These are phyloP conservation scores for Tubosaeta sp. DNA, from an alignment of 768 basidiomycete species.

Conservation along the genomic window DNA sequence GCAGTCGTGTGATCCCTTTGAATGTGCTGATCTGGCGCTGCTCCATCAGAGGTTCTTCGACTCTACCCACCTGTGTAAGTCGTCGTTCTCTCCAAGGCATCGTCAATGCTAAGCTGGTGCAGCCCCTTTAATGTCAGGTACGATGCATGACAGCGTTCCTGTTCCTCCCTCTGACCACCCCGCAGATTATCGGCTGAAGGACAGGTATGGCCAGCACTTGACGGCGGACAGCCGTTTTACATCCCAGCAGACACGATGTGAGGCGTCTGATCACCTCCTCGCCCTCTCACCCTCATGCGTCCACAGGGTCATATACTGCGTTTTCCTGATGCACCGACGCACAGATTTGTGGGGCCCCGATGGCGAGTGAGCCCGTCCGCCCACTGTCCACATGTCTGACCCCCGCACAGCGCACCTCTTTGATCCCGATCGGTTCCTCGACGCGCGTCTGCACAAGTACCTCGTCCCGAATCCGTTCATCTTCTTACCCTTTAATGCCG, in stretches of 20 bases:
- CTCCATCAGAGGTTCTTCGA: slow-evolving; percentile 27
- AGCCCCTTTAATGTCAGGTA: slow-evolving; percentile 25
- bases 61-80: slow-evolving; percentile 30
- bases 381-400: not conserved
- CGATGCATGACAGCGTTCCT: not conserved
- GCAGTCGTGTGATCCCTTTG: not conserved
- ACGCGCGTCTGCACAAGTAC: slow-evolving; percentile 50
- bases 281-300: not conserved
- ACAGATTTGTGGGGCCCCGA: slow-evolving; percentile 28
- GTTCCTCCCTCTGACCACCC: not conserved
- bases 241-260: slow-evolving; percentile 41
- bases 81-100: not conserved
- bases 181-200: slow-evolving; percentile 13
- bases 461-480: slow-evolving; percentile 60
- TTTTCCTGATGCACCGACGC: slow-evolving; percentile 35
- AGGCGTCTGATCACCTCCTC: not conserved
- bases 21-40: not conserved
- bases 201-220: slow-evolving; percentile 16
- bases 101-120: slow-evolving; percentile 1
- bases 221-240: slow-evolving; percentile 45
- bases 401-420: slow-evolving; percentile 34
- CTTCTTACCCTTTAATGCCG: slow-evolving; percentile 66
- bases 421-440: slow-evolving; percentile 65
- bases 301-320: slow-evolving; percentile 11
- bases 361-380: slow-evolving; percentile 13